phyloP scores from a whole-genome alignment of 2,329 filamentous ascomycete genomes.

The Ophiostoma piceae region DNA sequence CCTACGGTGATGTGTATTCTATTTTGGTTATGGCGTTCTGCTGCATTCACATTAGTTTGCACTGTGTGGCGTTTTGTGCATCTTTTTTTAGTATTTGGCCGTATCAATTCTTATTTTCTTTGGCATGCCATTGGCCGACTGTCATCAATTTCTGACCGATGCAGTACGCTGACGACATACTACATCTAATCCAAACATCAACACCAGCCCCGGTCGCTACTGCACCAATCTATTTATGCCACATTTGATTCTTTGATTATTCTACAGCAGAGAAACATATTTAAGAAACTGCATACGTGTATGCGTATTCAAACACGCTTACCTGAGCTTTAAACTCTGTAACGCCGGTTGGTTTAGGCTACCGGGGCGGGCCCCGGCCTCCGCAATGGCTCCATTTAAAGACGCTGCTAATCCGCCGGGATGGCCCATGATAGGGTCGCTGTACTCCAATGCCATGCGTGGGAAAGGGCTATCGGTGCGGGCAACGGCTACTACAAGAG shows the following conservation, averaged over 20 bases:
- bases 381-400: not conserved
- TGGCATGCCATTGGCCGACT: not conserved
- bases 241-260: not conserved
- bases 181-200: not conserved
- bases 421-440: not conserved
- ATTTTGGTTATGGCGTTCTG: not conserved
- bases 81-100: not conserved
- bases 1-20: not conserved
- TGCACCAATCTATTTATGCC: not conserved
- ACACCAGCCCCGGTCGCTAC: not conserved
- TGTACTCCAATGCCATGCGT: not conserved
- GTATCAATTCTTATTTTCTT: not conserved
- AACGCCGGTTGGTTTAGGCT: constrained; percentile 1
- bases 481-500: not conserved
- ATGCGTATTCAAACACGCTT: constrained; percentile 1
- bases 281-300: not conserved
- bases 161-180: not conserved
- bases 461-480: not conserved
- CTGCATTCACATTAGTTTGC: not conserved
- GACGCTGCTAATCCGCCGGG: constrained; percentile 6
- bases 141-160: not conserved
- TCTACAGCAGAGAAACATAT: not conserved
- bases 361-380: not conserved
- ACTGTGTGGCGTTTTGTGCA: not conserved
- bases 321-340: not conserved